These are phyloP conservation scores for Xylaria polymorpha DNA, from an alignment of 2,329 filamentous ascomycete genomes.

Conservation along the genomic window DNA sequence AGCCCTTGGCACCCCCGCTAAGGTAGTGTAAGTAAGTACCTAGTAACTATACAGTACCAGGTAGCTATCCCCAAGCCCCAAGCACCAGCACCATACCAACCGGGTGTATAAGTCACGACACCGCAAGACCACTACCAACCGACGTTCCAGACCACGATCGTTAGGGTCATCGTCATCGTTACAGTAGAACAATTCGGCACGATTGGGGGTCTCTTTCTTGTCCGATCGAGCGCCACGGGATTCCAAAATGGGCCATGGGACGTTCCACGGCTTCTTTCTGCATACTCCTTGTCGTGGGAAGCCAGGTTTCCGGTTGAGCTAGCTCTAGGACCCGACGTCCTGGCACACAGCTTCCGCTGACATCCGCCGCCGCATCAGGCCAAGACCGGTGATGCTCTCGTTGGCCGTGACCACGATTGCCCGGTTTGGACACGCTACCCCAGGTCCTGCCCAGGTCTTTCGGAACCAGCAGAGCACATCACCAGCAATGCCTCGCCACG, in stretches of 20 bases:
- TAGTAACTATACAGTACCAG: too few species aligned
- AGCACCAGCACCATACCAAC: background rate
- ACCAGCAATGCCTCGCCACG: constrained; percentile 7
- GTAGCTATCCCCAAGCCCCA: too few species aligned
- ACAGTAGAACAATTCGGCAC: background rate
- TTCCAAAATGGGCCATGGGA: background rate
- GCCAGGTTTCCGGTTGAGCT: constrained; percentile 16
- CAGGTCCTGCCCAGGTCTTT: background rate
- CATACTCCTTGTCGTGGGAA: constrained; percentile 14
- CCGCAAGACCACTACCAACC: background rate
- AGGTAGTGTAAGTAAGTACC: too few species aligned
- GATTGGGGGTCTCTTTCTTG: background rate
- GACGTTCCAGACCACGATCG: background rate
- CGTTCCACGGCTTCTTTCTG: background rate
- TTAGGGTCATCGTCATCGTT: background rate
- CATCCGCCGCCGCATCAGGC: constrained; percentile 10
- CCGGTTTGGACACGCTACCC: constrained; percentile 19
- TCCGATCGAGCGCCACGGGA: background rate
- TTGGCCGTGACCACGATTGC: constrained; percentile 11
- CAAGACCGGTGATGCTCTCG: constrained; percentile 11
- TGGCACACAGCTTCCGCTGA: constrained; percentile 28
- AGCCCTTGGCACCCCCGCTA: too few species aligned
- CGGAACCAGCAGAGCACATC: constrained; percentile 20
- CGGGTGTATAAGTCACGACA: background rate
- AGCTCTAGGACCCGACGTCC: constrained; percentile 11